A percentile compares a stretch with the other conserved stretches of the same genome.
These are phyloP conservation scores for Yarrowia sp. DNA, from an alignment of 805 yeast species.

Conservation along the genomic window DNA sequence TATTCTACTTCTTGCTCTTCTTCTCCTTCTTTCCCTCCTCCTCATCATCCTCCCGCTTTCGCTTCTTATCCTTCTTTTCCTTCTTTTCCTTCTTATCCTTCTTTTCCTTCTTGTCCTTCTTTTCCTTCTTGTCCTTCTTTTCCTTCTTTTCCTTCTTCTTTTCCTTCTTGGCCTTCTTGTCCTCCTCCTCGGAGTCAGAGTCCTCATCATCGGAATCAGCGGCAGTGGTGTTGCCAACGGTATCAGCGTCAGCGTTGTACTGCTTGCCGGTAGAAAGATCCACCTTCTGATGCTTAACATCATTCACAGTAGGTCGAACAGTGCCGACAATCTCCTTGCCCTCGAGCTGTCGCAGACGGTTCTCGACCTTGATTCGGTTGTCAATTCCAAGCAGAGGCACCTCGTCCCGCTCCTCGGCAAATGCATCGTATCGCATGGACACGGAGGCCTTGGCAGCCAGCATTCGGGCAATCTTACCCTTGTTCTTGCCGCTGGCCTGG, in stretches of 20 bases:
- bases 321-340: constrained; percentile 95
- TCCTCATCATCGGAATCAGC: constrained; percentile 62
- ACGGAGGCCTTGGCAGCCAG: constrained; percentile 98
- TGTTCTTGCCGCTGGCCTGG: constrained; percentile 90
- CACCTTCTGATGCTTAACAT: constrained; percentile 74
- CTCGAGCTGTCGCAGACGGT: constrained; percentile 89
- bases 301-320: constrained; percentile 61
- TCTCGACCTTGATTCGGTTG: constrained; percentile 90
- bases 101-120: constrained; percentile 37
- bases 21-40: constrained; percentile 37
- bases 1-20: constrained; percentile 35
- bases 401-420: constrained; percentile 90
- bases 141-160: constrained; percentile 46
- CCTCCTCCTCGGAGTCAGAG: constrained; percentile 32
- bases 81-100: constrained; percentile 39
- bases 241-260: constrained; percentile 94
- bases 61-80: constrained; percentile 37
- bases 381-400: constrained; percentile 89
- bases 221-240: constrained; percentile 70
- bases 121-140: constrained; percentile 33
- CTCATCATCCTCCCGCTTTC: constrained; percentile 36
- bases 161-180: constrained; percentile 49
- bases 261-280: constrained; percentile 81
- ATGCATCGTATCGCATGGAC: constrained; percentile 92
- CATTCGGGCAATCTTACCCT: constrained; percentile 98